Evolutionary conservation across 1,284 basidiomycete genomes (phyloP).

Genomic region (Meira miltonrushii): DNA sequence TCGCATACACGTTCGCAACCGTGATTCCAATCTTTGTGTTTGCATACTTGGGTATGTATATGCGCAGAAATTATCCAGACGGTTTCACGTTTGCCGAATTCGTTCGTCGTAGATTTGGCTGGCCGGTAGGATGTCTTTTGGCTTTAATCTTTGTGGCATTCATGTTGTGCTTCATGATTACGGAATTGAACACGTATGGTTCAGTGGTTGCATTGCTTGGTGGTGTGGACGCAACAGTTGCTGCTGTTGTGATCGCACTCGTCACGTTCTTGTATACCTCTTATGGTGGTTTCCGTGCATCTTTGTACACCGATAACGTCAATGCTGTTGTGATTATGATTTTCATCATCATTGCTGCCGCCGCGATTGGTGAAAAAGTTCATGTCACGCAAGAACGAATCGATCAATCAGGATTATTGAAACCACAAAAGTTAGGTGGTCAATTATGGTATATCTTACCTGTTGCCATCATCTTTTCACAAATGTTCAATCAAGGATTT

Average conservation of each 20-base stretch:
- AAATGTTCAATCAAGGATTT: slow-evolving; percentile 53
- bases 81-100: slow-evolving; percentile 52
- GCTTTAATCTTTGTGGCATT: slow-evolving; percentile 48
- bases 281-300: slow-evolving; percentile 51
- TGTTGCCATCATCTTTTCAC: slow-evolving; percentile 46
- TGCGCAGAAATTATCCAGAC: slow-evolving; percentile 46
- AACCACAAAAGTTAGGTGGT: slow-evolving; percentile 43
- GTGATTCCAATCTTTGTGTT: slow-evolving; percentile 49
- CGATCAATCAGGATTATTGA: slow-evolving; percentile 37
- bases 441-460: slow-evolving; percentile 51
- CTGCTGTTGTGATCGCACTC: slow-evolving; percentile 48
- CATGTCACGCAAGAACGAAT: slow-evolving; percentile 37
- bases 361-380: slow-evolving; percentile 45
- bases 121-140: slow-evolving; percentile 46
- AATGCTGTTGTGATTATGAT: slow-evolving; percentile 49
- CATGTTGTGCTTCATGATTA: slow-evolving; percentile 53
- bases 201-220: slow-evolving; percentile 37
- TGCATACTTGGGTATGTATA: slow-evolving; percentile 48
- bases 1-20: slow-evolving; percentile 47
- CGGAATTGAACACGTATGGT: slow-evolving; percentile 52
- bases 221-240: slow-evolving; percentile 41
- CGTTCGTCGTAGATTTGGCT: slow-evolving; percentile 49
- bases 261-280: slow-evolving; percentile 51
- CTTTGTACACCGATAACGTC: slow-evolving; percentile 52
- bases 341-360: slow-evolving; percentile 44